A percentile compares a stretch with the other conserved stretches of the same genome.
These are phyloP conservation scores for Xylaria cubensis DNA, from an alignment of 495 filamentous ascomycete species.

Conservation along the genomic window DNA sequence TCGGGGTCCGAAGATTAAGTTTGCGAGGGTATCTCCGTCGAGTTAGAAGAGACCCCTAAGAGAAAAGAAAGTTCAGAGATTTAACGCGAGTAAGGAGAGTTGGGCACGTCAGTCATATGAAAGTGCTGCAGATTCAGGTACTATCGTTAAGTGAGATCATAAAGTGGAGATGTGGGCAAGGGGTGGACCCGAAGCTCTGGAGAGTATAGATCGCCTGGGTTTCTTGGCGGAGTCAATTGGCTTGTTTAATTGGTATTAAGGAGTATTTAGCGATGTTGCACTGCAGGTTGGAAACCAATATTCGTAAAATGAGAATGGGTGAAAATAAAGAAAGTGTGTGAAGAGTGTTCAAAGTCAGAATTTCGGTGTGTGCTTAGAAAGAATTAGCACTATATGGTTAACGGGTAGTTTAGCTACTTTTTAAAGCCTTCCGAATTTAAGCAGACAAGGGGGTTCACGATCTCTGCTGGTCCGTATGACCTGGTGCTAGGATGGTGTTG, in stretches of 20 bases:
- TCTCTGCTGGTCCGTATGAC: constrained; percentile 31
- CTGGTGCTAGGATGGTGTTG: constrained; percentile 22
- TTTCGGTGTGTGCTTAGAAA: not conserved
- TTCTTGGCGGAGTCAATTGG: constrained; percentile 23
- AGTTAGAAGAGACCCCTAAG: not conserved
- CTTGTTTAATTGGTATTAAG: not conserved
- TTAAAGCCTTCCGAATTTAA: not conserved
- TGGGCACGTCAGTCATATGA: constrained; percentile 25
- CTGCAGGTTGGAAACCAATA: constrained; percentile 2
- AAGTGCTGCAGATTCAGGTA: constrained; percentile 3
- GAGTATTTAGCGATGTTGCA: not conserved
- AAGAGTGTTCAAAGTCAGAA: not conserved
- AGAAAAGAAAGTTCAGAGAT: constrained; percentile 10
- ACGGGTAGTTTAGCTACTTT: not conserved
- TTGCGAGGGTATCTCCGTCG: not conserved
- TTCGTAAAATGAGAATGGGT: not conserved
- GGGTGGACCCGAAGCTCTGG: constrained; percentile 24
- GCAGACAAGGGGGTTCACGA: constrained; percentile 25
- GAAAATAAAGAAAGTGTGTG: not conserved
- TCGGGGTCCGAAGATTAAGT: not conserved
- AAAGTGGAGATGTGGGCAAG: constrained; percentile 14
- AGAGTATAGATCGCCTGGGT: constrained; percentile 26
- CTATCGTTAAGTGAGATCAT: constrained; percentile 17
- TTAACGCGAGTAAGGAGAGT: constrained; percentile 9
- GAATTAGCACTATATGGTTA: not conserved